Percentiles rank a stretch among this genome's conserved stretches.
Evolutionary conservation across 768 basidiomycete genomes (phyloP).

Genomic region (Calocera viscosa): DNA sequence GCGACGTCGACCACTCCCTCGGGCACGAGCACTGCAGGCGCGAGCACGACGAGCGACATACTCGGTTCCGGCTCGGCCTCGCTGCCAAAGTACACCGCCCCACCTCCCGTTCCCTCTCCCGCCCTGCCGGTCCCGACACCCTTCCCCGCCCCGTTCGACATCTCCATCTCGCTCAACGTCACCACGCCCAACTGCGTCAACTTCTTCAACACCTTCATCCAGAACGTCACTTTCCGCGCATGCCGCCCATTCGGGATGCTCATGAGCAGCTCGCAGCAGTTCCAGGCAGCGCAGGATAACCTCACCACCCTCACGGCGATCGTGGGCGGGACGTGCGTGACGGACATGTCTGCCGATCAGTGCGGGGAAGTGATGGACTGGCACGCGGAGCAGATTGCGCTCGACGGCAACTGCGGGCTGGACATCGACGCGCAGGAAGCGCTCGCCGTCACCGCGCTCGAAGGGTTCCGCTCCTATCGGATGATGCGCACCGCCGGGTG

Average conservation of each 20-base stretch:
- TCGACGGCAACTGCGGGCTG: slow-evolving; percentile 40
- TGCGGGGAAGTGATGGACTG: slow-evolving; percentile 58
- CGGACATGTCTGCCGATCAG: slow-evolving; percentile 34
- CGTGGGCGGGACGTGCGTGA: slow-evolving; percentile 73
- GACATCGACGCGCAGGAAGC: slow-evolving; percentile 45
- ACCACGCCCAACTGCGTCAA: slow-evolving; percentile 48
- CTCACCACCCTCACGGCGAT: slow-evolving; percentile 50
- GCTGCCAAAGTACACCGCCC: neutral
- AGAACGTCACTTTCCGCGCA: slow-evolving; percentile 43
- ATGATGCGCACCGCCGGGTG: slow-evolving; percentile 54
- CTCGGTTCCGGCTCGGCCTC: slow-evolving; percentile 7
- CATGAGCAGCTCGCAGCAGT: slow-evolving; percentile 40
- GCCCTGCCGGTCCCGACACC: slow-evolving; percentile 45
- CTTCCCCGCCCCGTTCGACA: slow-evolving; percentile 66
- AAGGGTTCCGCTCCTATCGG: slow-evolving; percentile 51
- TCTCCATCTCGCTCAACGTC: slow-evolving; percentile 51
- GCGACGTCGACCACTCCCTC: slow-evolving; percentile 18
- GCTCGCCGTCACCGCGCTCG: slow-evolving; percentile 43
- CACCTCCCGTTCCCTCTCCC: slow-evolving; percentile 43
- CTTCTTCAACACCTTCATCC: slow-evolving; percentile 70
- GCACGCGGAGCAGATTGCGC: slow-evolving; percentile 35
- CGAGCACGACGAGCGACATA: neutral
- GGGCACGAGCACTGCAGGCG: slow-evolving; percentile 17
- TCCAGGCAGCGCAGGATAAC: slow-evolving; percentile 55
- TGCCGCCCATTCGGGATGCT: slow-evolving; percentile 68